phyloP scores from a whole-genome alignment of 1,284 basidiomycete species.

The Cerrena zonata region DNA sequence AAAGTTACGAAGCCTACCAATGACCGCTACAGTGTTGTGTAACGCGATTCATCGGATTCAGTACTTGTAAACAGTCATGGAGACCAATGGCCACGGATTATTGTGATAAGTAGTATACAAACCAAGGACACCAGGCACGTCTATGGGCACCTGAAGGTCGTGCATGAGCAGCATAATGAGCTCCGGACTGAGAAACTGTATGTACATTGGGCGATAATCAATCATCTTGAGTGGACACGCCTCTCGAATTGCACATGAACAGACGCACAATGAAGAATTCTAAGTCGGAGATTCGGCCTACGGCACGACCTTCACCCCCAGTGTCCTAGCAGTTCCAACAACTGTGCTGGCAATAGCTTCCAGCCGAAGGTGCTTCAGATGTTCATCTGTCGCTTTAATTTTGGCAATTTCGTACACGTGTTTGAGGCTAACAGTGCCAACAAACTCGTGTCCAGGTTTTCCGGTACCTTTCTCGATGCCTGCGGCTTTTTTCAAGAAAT shows the following conservation, averaged over 20 bases:
- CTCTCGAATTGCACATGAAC: background rate
- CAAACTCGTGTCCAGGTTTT: conserved; percentile 68
- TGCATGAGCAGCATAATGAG: conserved; percentile 4
- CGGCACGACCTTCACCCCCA: conserved; percentile 85
- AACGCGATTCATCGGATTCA: too few relatives aligned
- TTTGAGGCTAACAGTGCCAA: conserved; percentile 87
- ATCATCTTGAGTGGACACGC: conserved; percentile 3
- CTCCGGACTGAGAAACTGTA: conserved; percentile 8
- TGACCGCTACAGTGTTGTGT: background rate
- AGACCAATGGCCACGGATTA: background rate
- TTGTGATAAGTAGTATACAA: conserved; percentile 11
- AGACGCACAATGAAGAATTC: conserved; percentile 18
- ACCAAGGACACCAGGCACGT: conserved; percentile 16
- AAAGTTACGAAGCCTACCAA: conserved; percentile 3
- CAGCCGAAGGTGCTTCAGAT: conserved; percentile 76
- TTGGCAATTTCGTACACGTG: conserved; percentile 99
- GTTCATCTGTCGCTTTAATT: conserved; percentile 89
- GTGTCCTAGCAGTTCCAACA: conserved; percentile 76
- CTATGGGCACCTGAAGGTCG: conserved; percentile 1
- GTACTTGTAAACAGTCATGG: background rate
- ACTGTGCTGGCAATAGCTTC: conserved; percentile 86
- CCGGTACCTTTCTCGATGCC: conserved; percentile 87
- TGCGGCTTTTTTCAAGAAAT: conserved; percentile 88
- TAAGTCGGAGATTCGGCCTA: conserved; percentile 38
- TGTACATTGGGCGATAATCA: conserved; percentile 14